Evolutionary conservation across 768 basidiomycete genomes (phyloP).

Genomic region (Trametes cubensis): DNA sequence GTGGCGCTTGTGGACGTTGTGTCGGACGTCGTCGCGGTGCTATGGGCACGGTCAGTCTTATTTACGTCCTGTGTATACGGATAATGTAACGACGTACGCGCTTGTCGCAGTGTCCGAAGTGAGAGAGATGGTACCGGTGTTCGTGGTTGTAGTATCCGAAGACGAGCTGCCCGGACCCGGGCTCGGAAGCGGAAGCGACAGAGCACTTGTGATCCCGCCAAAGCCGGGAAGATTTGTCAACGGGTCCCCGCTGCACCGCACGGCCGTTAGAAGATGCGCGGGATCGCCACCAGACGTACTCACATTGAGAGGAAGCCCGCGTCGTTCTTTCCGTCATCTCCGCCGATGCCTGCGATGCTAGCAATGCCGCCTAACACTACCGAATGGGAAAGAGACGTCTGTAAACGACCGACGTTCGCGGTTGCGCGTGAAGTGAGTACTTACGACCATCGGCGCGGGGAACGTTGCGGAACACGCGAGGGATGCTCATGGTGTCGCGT

Average conservation of each 20-base stretch:
- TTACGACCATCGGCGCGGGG: conserved; percentile 16
- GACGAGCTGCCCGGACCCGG: conserved; percentile 7
- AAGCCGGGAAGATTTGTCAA: conserved; percentile 2
- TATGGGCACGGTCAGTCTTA: neutral
- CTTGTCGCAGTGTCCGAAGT: neutral
- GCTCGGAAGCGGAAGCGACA: neutral
- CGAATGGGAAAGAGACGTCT: neutral
- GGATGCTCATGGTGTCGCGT: conserved; percentile 10
- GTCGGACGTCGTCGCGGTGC: conserved; percentile 2
- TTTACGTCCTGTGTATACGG: neutral
- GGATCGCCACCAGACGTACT: neutral
- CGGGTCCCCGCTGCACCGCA: neutral
- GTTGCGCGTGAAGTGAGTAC: neutral
- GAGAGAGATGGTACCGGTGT: conserved; percentile 5
- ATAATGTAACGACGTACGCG: neutral
- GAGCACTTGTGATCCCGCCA: neutral
- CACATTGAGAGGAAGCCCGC: neutral
- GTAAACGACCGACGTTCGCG: neutral
- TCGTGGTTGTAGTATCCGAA: neutral
- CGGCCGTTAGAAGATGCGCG: neutral
- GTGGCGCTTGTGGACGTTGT: neutral
- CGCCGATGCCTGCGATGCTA: no score
- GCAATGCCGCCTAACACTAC: conserved; percentile 3
- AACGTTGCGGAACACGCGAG: neutral
- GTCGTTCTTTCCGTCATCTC: neutral